Conservation (phyloP, 345 rosid genomes). For the Heritiera fomes region DNA sequence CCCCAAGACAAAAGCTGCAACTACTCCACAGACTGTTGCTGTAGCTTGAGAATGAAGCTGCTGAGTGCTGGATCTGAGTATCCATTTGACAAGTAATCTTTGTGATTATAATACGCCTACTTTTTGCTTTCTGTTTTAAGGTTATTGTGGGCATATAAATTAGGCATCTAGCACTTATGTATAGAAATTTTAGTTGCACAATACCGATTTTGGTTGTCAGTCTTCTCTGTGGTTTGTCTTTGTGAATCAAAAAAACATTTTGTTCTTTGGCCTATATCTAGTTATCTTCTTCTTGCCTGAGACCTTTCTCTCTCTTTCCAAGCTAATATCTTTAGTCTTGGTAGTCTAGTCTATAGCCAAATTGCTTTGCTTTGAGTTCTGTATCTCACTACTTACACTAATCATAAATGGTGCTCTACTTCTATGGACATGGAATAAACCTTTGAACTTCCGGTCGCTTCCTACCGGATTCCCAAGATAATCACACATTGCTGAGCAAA, state of each 20-base stretch:
- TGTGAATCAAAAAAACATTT: neutral
- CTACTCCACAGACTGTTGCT: neutral
- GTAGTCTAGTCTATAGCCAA: no score
- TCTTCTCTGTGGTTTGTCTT: neutral
- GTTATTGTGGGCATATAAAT: neutral
- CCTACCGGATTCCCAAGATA: neutral
- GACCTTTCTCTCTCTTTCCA: no score
- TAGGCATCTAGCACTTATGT: neutral
- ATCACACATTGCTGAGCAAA: neutral
- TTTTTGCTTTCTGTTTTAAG: neutral
- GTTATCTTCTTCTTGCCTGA: no score
- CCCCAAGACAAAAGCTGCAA: neutral
- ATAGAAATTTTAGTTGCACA: neutral
- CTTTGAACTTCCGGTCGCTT: neutral
- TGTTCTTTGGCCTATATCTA: neutral
- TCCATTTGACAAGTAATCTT: neutral
- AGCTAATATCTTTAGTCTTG: no score
- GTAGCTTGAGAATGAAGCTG: constrained; percentile 8
- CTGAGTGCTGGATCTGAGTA: neutral
- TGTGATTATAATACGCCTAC: neutral
- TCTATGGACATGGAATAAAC: neutral
- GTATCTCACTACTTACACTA: no score
- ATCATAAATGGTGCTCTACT: neutral
- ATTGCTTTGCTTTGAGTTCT: no score
- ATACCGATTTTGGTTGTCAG: neutral